A percentile compares a stretch with the other conserved stretches of the same genome.
phyloP scores from a whole-genome alignment of 163 green algal genomes.

The Scenedesmus sp. region DNA sequence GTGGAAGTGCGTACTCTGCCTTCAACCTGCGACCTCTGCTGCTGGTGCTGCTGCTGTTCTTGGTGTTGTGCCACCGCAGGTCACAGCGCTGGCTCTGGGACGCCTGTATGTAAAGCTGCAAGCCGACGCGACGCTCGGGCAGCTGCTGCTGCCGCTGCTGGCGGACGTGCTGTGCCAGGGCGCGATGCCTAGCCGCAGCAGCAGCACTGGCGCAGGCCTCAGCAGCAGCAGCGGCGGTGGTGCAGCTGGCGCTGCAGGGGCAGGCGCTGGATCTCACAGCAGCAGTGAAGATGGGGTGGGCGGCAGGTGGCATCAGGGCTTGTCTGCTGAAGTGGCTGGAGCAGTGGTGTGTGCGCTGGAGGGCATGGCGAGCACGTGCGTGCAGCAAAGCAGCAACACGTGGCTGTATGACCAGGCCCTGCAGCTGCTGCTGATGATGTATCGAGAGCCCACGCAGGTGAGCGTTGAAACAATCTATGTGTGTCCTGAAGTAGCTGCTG shows the following conservation, averaged over 20 bases:
- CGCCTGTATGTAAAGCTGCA: slow-evolving; percentile 63
- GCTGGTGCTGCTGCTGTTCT: slow-evolving; percentile 14
- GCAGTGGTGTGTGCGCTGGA: slow-evolving; percentile 38
- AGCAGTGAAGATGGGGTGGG: background rate
- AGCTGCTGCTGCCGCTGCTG: slow-evolving; percentile 66
- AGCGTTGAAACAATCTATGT: background rate
- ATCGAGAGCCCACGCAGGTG: slow-evolving; percentile 48
- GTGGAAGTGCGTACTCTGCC: background rate
- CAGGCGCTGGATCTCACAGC: background rate
- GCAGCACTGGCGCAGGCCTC: background rate
- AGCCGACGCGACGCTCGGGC: slow-evolving; percentile 56
- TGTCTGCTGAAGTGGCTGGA: slow-evolving; percentile 45
- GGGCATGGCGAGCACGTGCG: slow-evolving; percentile 41
- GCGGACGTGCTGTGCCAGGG: slow-evolving; percentile 57
- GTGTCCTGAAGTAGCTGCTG: background rate
- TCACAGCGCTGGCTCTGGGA: slow-evolving; percentile 59
- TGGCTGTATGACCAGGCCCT: slow-evolving; percentile 51
- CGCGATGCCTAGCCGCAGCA: background rate
- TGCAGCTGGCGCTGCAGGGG: background rate
- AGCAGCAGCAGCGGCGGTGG: background rate
- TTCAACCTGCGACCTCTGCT: slow-evolving; percentile 6
- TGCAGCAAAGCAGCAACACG: background rate
- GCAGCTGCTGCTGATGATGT: slow-evolving; percentile 66
- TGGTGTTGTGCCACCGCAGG: slow-evolving; percentile 34
- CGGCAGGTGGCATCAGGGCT: slow-evolving; percentile 9